Conservation (phyloP, 106 monocot genomes). For the Phalaenopsis equestris region DNA sequence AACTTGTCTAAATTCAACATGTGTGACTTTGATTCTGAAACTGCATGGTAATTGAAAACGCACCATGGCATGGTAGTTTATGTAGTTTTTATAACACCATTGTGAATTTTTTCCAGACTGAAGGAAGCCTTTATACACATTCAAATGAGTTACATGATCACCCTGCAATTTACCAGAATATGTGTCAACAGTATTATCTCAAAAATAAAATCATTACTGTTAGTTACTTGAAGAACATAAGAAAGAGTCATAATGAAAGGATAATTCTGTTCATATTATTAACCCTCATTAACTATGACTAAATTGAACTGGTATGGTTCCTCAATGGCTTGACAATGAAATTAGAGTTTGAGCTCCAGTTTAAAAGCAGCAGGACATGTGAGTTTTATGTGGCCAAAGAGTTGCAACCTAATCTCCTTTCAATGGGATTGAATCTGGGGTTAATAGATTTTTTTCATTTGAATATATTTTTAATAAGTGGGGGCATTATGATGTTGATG, state of each 20-base stretch:
- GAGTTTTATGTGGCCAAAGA: too few species aligned
- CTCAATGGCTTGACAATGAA: too few species aligned
- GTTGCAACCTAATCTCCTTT: too few species aligned
- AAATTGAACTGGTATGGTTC: too few species aligned
- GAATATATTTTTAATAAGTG: too few species aligned
- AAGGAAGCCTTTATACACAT: slow-evolving; percentile 87
- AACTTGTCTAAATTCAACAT: not conserved
- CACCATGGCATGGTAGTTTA: slow-evolving; percentile 95
- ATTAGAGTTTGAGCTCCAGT: too few species aligned
- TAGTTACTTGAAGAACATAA: not conserved
- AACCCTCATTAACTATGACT: too few species aligned
- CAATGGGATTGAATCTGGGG: too few species aligned
- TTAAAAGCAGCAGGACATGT: too few species aligned
- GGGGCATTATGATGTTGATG: too few species aligned
- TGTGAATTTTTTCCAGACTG: slow-evolving; percentile 80
- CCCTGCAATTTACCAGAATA: slow-evolving; percentile 43
- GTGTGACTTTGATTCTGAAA: not conserved
- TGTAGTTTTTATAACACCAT: slow-evolving; percentile 93
- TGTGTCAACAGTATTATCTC: not conserved
- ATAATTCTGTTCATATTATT: too few species aligned
- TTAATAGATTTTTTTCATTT: too few species aligned
- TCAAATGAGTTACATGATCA: slow-evolving; percentile 84
- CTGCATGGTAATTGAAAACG: not conserved
- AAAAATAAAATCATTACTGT: not conserved
- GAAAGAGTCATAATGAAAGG: not conserved